Conservation (phyloP, 305 asterid species). For the Stenogyne calaminthoides region DNA sequence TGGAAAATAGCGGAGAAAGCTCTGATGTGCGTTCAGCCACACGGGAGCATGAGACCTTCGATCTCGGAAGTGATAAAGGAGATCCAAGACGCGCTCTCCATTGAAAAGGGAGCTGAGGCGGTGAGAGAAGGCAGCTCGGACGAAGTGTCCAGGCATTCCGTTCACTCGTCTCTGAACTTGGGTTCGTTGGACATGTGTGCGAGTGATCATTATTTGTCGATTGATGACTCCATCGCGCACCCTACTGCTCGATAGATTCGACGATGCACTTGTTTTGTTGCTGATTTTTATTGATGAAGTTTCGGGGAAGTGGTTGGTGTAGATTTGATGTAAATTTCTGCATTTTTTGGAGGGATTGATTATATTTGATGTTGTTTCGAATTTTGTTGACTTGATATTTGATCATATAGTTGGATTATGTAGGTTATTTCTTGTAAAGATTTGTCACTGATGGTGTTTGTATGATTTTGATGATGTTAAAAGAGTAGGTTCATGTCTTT, state of each 20-base stretch:
- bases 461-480: neutral
- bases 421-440: neutral
- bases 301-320: slow-evolving; percentile 16
- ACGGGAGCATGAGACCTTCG: slow-evolving; percentile 88
- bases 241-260: slow-evolving; percentile 76
- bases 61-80: slow-evolving; percentile 92
- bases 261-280: neutral
- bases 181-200: slow-evolving; percentile 66
- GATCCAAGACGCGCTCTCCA: slow-evolving; percentile 81
- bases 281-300: slow-evolving; percentile 15
- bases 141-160: slow-evolving; percentile 74
- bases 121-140: slow-evolving; percentile 81
- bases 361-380: slow-evolving; percentile 14
- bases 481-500: too few relatives aligned
- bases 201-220: slow-evolving; percentile 65
- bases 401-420: neutral
- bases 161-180: slow-evolving; percentile 66
- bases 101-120: slow-evolving; percentile 71
- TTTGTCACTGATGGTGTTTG: neutral
- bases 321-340: slow-evolving; percentile 40
- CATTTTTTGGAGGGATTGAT: slow-evolving; percentile 23
- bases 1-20: slow-evolving; percentile 99
- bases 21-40: slow-evolving; percentile 95
- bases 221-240: slow-evolving; percentile 71
- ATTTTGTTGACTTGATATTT: neutral